Evolutionary conservation across 176 grass and related monocot genomes (phyloP).

Genomic region (Eleusine coracana): DNA sequence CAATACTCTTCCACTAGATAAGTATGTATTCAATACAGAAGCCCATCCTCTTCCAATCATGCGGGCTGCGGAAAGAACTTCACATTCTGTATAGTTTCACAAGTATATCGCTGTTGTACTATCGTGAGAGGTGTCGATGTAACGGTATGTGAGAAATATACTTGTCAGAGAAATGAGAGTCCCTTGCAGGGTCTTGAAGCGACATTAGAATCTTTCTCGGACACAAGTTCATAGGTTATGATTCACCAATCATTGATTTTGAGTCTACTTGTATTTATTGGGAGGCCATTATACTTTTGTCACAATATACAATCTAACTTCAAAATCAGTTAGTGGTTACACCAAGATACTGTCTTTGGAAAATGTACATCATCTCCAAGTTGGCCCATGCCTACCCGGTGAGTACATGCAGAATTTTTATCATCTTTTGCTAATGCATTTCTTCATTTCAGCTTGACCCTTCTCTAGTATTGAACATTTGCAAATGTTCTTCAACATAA

Average conservation of each 20-base stretch:
- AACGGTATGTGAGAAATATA: constrained; percentile 29
- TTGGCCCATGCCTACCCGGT: constrained; percentile 25
- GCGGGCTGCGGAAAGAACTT: constrained; percentile 34
- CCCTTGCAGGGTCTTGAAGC: constrained; percentile 18
- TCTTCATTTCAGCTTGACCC: neutral
- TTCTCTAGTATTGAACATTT: constrained; percentile 21
- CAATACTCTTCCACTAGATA: constrained; percentile 77
- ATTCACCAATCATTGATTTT: constrained; percentile 10
- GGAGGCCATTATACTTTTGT: constrained; percentile 26
- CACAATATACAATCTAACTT: constrained; percentile 36
- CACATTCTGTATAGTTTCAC: constrained; percentile 49
- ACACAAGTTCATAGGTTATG: constrained; percentile 16
- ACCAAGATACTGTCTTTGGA: constrained; percentile 32
- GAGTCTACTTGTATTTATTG: constrained; percentile 44
- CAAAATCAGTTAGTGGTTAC: constrained; percentile 26
- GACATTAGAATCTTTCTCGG: constrained; percentile 37
- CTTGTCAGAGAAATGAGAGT: constrained; percentile 21
- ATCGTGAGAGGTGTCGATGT: constrained; percentile 35
- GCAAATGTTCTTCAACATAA: constrained; percentile 1
- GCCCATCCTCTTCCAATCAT: constrained; percentile 91
- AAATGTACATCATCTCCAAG: neutral
- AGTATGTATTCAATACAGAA: constrained; percentile 95
- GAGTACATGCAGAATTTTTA: constrained; percentile 11
- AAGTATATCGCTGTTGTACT: constrained; percentile 33
- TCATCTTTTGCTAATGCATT: neutral